Evolutionary conservation across 1,284 basidiomycete genomes (phyloP).

Genomic region (Somion occarium): DNA sequence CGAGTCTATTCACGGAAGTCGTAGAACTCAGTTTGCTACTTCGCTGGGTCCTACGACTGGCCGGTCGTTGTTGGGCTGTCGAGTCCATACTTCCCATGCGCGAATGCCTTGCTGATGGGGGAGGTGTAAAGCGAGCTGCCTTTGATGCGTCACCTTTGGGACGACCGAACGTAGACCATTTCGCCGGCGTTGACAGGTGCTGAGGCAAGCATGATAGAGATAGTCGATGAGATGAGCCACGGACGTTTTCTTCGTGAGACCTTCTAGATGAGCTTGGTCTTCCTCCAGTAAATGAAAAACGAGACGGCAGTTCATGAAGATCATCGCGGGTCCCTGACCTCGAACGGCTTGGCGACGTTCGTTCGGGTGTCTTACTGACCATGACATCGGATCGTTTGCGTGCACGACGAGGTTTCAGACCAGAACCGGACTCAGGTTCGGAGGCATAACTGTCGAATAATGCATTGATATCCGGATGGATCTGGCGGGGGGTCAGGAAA

Average conservation of each 20-base stretch:
- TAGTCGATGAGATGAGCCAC: slow-evolving; percentile 14
- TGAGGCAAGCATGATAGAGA: slow-evolving; percentile 21
- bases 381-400: slow-evolving; percentile 12
- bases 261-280: neutral
- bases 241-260: neutral
- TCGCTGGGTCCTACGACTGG: slow-evolving; percentile 8
- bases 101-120: slow-evolving; percentile 17
- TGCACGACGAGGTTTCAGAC: slow-evolving; percentile 20
- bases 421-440: slow-evolving; percentile 7
- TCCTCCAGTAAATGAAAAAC: neutral
- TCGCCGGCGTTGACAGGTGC: slow-evolving; percentile 23
- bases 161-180: slow-evolving; percentile 43
- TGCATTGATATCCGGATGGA: slow-evolving; percentile 19
- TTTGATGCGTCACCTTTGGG: slow-evolving; percentile 15
- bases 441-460: slow-evolving; percentile 20
- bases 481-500: neutral
- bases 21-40: slow-evolving; percentile 4
- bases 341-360: neutral
- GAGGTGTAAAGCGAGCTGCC: slow-evolving; percentile 6
- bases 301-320: neutral
- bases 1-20: neutral
- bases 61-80: slow-evolving; percentile 10
- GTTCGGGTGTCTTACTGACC: neutral
- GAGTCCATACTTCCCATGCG: slow-evolving; percentile 21
- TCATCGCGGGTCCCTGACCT: slow-evolving; percentile 10